Evolutionary conservation across 768 basidiomycete genomes (phyloP).

Genomic region (Tylopilus sp.): DNA sequence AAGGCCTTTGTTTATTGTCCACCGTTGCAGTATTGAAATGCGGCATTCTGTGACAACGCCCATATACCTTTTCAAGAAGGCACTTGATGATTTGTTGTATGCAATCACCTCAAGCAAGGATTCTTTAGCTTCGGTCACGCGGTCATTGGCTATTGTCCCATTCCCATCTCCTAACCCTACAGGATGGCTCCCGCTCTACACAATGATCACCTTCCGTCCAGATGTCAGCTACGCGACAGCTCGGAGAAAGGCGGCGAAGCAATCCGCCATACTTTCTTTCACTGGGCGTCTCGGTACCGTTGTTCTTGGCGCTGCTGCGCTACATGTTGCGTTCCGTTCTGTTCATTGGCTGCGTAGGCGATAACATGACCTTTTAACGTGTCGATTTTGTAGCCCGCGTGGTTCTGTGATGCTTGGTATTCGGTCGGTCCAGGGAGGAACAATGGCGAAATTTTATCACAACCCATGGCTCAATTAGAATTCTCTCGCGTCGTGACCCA

Average conservation of each 20-base stretch:
- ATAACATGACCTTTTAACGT: slow-evolving; percentile 15
- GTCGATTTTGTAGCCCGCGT: slow-evolving; percentile 33
- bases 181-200: slow-evolving; percentile 93
- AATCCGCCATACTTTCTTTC: slow-evolving; percentile 57
- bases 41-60: slow-evolving; percentile 85
- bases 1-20: slow-evolving; percentile 19
- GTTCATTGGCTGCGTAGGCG: slow-evolving; percentile 21
- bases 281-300: slow-evolving; percentile 48
- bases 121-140: slow-evolving; percentile 45
- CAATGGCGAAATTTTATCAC: slow-evolving; percentile 13
- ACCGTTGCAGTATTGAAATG: slow-evolving; percentile 78
- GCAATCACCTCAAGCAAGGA: slow-evolving; percentile 51
- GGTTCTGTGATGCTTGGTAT: slow-evolving; percentile 26
- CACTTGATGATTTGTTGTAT: slow-evolving; percentile 73
- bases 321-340: slow-evolving; percentile 30
- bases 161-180: slow-evolving; percentile 57
- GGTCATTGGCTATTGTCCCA: slow-evolving; percentile 45
- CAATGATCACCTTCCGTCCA: slow-evolving; percentile 97
- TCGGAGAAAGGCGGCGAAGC: slow-evolving; percentile 62
- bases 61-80: slow-evolving; percentile 73
- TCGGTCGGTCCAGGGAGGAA: slow-evolving; percentile 26
- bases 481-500: slow-evolving; percentile 16
- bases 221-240: slow-evolving; percentile 90
- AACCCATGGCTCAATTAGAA: slow-evolving; percentile 22
- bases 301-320: slow-evolving; percentile 40